A percentile compares a stretch with the other conserved stretches of the same genome.
Conservation (phyloP, 2,329 filamentous ascomycete genomes). For the Tricladium varicosporioides region DNA sequence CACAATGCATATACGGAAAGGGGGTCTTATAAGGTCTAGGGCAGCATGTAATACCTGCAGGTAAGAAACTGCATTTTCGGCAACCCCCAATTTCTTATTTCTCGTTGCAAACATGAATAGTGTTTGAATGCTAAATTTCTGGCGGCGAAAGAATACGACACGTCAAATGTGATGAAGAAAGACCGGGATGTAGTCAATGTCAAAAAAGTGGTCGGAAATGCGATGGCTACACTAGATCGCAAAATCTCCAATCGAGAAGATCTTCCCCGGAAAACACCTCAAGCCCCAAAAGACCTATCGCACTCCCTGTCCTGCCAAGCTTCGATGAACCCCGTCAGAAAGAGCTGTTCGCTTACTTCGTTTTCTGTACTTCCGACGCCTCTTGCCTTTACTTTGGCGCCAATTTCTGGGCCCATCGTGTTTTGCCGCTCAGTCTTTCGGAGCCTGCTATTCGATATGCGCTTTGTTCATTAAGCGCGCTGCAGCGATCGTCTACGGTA, state of each 20-base stretch:
- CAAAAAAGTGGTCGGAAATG: constrained; percentile 15
- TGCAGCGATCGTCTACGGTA: constrained; percentile 6
- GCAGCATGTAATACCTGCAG: background rate
- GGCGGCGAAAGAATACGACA: constrained; percentile 12
- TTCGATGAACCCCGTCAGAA: constrained; percentile 10
- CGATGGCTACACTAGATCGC: constrained; percentile 18
- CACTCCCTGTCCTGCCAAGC: constrained; percentile 2
- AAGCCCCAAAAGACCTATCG: background rate
- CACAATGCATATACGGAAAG: background rate
- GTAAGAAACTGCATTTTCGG: background rate
- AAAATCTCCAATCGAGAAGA: background rate
- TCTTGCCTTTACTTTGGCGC: constrained; percentile 4
- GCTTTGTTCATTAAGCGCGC: constrained; percentile 15
- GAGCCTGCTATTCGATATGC: constrained; percentile 17
- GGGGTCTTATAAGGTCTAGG: constrained; percentile 3
- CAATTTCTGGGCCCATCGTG: constrained; percentile 17
- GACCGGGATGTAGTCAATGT: constrained; percentile 19
- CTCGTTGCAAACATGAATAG: background rate
- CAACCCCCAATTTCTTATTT: background rate
- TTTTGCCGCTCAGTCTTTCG: constrained; percentile 15
- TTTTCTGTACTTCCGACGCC: constrained; percentile 8
- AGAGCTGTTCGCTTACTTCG: constrained; percentile 15
- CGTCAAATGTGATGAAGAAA: constrained; percentile 26
- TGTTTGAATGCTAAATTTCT: background rate
- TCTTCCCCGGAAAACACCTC: background rate